Evolutionary conservation across 108 stramenopile genomes (phyloP).

Genomic region (Seminavis robusta): DNA sequence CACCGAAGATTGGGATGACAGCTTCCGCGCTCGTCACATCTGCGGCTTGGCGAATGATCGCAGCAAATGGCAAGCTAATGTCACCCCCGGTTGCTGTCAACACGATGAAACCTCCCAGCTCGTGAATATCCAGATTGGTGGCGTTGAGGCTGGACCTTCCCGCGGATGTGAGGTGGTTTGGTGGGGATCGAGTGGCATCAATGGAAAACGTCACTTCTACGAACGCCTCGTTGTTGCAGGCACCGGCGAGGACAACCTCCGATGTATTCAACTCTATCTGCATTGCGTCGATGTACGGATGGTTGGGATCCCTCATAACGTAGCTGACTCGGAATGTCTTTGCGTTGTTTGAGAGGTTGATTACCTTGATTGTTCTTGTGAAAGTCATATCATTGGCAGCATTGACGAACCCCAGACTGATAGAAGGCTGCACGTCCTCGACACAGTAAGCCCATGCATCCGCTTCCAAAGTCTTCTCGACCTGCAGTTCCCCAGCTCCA

Average conservation of each 20-base stretch:
- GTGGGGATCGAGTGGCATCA: conserved; percentile 6
- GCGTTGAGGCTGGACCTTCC: not conserved
- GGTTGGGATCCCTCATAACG: conserved; percentile 7
- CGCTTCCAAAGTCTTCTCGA: conserved; percentile 19
- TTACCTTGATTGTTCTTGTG: not conserved
- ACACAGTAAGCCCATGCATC: conserved; percentile 24
- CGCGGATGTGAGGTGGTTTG: conserved; percentile 15
- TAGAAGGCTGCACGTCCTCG: conserved; percentile 22
- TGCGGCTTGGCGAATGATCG: conserved; percentile 16
- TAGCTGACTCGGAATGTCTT: not conserved
- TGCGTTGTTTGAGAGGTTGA: not conserved
- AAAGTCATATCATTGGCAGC: conserved; percentile 5
- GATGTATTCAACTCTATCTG: not conserved
- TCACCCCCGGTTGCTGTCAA: conserved; percentile 18
- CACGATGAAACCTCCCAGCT: conserved; percentile 22
- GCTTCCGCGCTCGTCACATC: not conserved
- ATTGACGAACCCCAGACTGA: conserved; percentile 21
- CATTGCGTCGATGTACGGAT: conserved; percentile 4
- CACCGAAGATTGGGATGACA: not conserved
- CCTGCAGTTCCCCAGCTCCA: conserved; percentile 23
- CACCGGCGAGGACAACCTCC: no score
- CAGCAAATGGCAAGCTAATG: conserved; percentile 15
- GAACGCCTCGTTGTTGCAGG: not conserved
- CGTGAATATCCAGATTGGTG: conserved; percentile 14
- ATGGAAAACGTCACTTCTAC: conserved; percentile 17